phyloP scores from a whole-genome alignment of 106 monocot species.

The Ottelia alismoides region DNA sequence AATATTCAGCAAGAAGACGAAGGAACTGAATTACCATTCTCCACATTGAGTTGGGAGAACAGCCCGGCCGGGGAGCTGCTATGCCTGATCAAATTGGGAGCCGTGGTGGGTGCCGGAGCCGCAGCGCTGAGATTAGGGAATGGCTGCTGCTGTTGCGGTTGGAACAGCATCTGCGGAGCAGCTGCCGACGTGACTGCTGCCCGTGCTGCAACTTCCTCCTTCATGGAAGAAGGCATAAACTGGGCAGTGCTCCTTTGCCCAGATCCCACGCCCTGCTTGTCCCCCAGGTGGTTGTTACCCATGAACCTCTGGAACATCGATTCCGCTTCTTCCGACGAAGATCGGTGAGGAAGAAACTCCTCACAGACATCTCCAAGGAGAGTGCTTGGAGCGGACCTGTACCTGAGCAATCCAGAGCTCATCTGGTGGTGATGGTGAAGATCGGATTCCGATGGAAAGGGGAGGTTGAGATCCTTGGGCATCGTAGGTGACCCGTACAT shows the following conservation, averaged over 20 bases:
- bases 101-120: background rate
- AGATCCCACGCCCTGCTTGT: conserved; percentile 8
- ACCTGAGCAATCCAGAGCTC: conserved; percentile 65
- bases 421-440: too few species aligned
- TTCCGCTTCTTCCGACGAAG: conserved; percentile 30
- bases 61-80: conserved; percentile 23
- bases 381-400: conserved; percentile 72
- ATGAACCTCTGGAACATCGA: conserved; percentile 58
- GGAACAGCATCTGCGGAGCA: conserved; percentile 1
- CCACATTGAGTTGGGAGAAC: conserved; percentile 11
- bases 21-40: conserved; percentile 8
- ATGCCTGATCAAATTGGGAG: conserved; percentile 11
- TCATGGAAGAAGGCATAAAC: too few species aligned
- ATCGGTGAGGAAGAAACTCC: conserved; percentile 39
- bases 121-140: too few species aligned
- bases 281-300: conserved; percentile 25
- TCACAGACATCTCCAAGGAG: conserved; percentile 62
- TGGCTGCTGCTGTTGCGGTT: background rate
- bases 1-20: background rate
- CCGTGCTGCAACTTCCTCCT: too few species aligned
- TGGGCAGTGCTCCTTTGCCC: too few species aligned
- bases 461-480: too few species aligned
- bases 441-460: too few species aligned
- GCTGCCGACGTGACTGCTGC: background rate
- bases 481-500: too few species aligned